Evolutionary conservation across 768 basidiomycete species (phyloP).

Genomic region (Phaeotremella fagi): DNA sequence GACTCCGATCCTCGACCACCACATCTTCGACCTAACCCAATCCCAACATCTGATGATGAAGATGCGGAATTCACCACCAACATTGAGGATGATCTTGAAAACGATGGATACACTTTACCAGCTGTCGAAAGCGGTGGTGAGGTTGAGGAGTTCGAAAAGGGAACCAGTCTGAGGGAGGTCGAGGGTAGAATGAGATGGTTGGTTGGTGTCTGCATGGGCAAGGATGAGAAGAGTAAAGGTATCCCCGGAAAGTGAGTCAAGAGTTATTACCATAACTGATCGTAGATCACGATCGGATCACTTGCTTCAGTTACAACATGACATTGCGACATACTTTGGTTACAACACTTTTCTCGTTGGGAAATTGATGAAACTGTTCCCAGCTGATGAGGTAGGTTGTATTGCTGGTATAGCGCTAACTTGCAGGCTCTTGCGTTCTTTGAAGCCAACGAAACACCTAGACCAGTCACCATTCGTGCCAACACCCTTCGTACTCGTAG

Average conservation of each 20-base stretch:
- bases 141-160: slow-evolving; percentile 44
- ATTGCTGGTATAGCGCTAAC: neutral
- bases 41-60: slow-evolving; percentile 23
- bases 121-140: slow-evolving; percentile 43
- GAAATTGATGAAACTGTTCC: slow-evolving; percentile 89
- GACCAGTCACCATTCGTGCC: slow-evolving; percentile 95
- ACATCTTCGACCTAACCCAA: slow-evolving; percentile 36
- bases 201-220: slow-evolving; percentile 42
- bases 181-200: slow-evolving; percentile 49
- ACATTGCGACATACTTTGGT: slow-evolving; percentile 93
- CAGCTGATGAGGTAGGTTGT: slow-evolving; percentile 70
- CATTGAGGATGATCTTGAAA: slow-evolving; percentile 41
- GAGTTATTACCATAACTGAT: neutral
- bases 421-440: slow-evolving; percentile 92
- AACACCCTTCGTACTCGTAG: slow-evolving; percentile 91
- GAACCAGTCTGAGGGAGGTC: slow-evolving; percentile 44
- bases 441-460: slow-evolving; percentile 89
- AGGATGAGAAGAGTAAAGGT: slow-evolving; percentile 43
- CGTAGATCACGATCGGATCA: slow-evolving; percentile 83
- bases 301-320: slow-evolving; percentile 74
- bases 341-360: slow-evolving; percentile 94
- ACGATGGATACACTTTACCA: slow-evolving; percentile 43
- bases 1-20: slow-evolving; percentile 28
- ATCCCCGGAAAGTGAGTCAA: slow-evolving; percentile 45
- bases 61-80: slow-evolving; percentile 45